Evolutionary conservation across 73 alveolate genomes (phyloP), one percentile per base, ranked within the genome.

Genomic region (Paramecium bursaria): DNA sequence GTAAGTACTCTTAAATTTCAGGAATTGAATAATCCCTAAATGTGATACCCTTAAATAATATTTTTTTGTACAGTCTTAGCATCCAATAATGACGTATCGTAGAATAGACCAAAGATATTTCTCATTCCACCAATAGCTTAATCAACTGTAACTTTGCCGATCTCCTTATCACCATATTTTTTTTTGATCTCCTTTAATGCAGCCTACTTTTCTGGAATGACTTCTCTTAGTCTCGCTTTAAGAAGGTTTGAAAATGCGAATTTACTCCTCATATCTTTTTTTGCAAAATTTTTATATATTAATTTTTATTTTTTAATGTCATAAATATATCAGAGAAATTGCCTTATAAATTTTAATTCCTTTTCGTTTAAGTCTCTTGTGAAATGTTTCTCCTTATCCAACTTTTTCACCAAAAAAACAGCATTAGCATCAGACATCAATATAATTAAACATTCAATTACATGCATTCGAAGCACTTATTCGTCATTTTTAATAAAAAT

Each of bases 111-210:
- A 21, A 86, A 55, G 74, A 94, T 87, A 27, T 94, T 94, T 87
- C 98, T 79, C 98, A 94, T 94, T 23, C 98, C 97, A 19, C 98
- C 98, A 9, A 92, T 47, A 17, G 94, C 95, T 47, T 93, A 48
- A 33, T 86, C 92, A 2, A 92, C 95, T 26, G 93, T 87, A 57
- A 94, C 82, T 15, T 92, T 90, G 17, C 94, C 95, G 26, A 92
- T 46, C 19, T 85, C 91, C 47, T 30, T 50, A 19, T 86, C 57
- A 0, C 94, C 95, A 61, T 92, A 73, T 39, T 87, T 76, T 48
- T 87, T 94, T 48, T 73, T 90, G 77, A 91, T 31, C 9, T 75
- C 86, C 15, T 26, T 73, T 44, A 94, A 75, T 13, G 47, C 50
- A 10, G 61, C 73, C 39, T 85, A 86, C 47, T 55, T 50, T 1